A percentile compares a stretch with the other conserved stretches of the same genome.
Conservation (phyloP, 2,329 filamentous ascomycete genomes). For the Aureobasidium sp. region DNA sequence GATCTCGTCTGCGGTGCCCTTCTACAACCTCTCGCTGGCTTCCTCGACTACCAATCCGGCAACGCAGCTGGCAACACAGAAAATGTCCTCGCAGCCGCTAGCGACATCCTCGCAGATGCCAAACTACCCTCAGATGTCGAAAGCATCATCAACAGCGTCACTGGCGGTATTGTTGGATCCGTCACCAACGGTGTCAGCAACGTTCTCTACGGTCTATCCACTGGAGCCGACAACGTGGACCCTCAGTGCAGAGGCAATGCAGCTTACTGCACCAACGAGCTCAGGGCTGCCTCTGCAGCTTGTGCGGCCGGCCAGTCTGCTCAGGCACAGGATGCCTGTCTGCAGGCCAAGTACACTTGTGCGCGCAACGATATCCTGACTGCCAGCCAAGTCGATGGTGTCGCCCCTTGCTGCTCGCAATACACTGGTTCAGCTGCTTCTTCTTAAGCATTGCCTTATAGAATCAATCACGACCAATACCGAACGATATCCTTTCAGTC, state of each 20-base stretch:
- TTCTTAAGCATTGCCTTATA: too few relatives aligned
- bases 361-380: background rate
- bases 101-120: background rate
- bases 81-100: background rate
- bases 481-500: too few relatives aligned
- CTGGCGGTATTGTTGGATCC: background rate
- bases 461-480: too few relatives aligned
- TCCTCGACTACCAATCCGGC: conserved; percentile 8
- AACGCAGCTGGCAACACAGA: background rate
- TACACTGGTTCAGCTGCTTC: background rate
- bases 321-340: conserved; percentile 8
- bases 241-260: background rate
- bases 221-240: background rate
- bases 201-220: background rate
- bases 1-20: background rate
- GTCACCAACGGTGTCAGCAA: conserved; percentile 1
- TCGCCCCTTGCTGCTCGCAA: conserved; percentile 1
- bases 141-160: background rate
- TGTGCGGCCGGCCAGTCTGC: background rate
- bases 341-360: conserved; percentile 8
- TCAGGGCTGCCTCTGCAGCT: background rate
- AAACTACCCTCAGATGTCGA: background rate
- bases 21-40: conserved; percentile 4
- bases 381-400: background rate
- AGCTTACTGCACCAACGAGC: conserved; percentile 4